Evolutionary conservation across 345 rosid species (phyloP).

Genomic region (Hevea brasiliensis): DNA sequence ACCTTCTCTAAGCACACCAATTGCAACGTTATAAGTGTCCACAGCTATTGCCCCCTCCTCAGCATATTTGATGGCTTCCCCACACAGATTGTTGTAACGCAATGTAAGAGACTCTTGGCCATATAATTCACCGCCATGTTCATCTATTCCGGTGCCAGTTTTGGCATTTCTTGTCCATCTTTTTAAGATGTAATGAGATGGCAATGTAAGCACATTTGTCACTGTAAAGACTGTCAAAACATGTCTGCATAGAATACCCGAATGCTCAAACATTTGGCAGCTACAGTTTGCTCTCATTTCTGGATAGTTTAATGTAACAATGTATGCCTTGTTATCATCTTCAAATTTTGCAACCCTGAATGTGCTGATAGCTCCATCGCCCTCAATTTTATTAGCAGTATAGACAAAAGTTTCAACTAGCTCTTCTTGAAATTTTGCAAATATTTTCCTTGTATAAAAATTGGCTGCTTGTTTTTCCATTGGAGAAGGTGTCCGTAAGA

Average conservation of each 20-base stretch:
- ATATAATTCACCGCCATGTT: conserved; percentile 44
- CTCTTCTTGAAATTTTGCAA: conserved; percentile 92
- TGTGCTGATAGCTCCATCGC: conserved; percentile 58
- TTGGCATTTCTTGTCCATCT: conserved; percentile 94
- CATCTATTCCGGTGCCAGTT: conserved; percentile 54
- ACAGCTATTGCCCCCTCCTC: conserved; percentile 77
- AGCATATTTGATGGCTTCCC: conserved; percentile 77
- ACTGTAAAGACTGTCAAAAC: conserved; percentile 97
- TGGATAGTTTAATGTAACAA: conserved; percentile 67
- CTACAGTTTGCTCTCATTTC: conserved; percentile 91
- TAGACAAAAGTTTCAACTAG: conserved; percentile 94
- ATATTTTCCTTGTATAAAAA: conserved; percentile 69
- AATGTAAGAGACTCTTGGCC: conserved; percentile 50
- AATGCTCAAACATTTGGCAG: conserved; percentile 94
- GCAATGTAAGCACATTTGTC: conserved; percentile 84
- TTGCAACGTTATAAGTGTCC: conserved; percentile 70
- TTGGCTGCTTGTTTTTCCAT: conserved; percentile 97
- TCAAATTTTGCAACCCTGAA: conserved; percentile 96
- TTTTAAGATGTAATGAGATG: conserved; percentile 76
- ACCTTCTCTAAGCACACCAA: conserved; percentile 67
- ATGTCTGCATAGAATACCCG: conserved; percentile 91
- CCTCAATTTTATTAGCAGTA: conserved; percentile 83
- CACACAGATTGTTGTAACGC: conserved; percentile 73
- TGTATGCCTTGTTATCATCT: conserved; percentile 73
- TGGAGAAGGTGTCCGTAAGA: conserved; percentile 88